Evolutionary conservation across 1,139 yeast species (phyloP).

Genomic region (Yamadazyma sp.): DNA sequence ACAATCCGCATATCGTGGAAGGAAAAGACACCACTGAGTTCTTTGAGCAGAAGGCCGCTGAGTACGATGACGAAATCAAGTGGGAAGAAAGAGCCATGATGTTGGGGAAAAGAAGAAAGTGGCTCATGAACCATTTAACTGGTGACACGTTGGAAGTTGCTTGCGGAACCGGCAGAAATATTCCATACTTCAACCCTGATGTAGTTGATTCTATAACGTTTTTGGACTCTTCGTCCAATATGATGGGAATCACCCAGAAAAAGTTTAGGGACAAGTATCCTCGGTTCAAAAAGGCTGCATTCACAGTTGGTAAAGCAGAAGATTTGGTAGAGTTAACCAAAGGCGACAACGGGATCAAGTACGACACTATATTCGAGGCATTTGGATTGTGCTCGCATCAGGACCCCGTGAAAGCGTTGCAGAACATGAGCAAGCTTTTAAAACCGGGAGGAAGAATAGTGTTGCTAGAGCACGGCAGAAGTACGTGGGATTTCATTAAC

Average conservation of each 20-base stretch:
- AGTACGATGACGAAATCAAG: slow-evolving; percentile 79
- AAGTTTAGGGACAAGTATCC: slow-evolving; percentile 73
- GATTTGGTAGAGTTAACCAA: slow-evolving; percentile 62
- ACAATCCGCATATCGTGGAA: slow-evolving; percentile 51
- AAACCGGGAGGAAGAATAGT: slow-evolving; percentile 92
- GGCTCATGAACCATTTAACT: slow-evolving; percentile 73
- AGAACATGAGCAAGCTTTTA: slow-evolving; percentile 68
- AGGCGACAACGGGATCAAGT: slow-evolving; percentile 47
- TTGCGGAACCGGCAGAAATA: slow-evolving; percentile 94
- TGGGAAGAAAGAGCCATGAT: slow-evolving; percentile 84
- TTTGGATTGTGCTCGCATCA: slow-evolving; percentile 96
- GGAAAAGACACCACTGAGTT: slow-evolving; percentile 82
- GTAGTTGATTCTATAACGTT: slow-evolving; percentile 73
- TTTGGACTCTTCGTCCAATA: slow-evolving; percentile 76
- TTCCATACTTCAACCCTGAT: slow-evolving; percentile 66
- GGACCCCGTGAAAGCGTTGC: slow-evolving; percentile 81
- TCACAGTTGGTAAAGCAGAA: slow-evolving; percentile 91
- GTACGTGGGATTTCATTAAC: slow-evolving; percentile 76
- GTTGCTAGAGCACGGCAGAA: slow-evolving; percentile 88
- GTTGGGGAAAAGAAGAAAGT: slow-evolving; percentile 79
- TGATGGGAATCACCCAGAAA: slow-evolving; percentile 80
- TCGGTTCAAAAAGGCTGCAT: slow-evolving; percentile 68
- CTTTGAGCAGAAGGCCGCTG: slow-evolving; percentile 75
- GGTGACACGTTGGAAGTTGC: slow-evolving; percentile 95
- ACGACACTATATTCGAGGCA: slow-evolving; percentile 90